Base-by-base conservation (phyloP, 192 early-diverging fungal species). In the Umbelopsis sp. region DNA sequence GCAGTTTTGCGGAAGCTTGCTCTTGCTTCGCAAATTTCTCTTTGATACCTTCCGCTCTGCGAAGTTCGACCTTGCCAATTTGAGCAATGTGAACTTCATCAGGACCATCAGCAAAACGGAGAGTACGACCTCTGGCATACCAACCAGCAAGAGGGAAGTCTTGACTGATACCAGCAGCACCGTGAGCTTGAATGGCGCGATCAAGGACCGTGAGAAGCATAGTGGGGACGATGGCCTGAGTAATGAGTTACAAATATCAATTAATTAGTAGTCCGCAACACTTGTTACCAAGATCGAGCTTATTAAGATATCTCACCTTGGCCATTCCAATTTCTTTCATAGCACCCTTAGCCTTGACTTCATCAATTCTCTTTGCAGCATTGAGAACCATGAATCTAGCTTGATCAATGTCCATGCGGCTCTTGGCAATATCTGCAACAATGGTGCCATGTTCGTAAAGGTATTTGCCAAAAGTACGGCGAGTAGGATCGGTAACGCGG, bases 291-390 rank as follows among this genome's bases (percentile, higher is more conserved):
- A 49, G 47, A 49, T 49, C 47, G 47, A 21, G 20, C 22, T 29
- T 71, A n/a, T 71, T 65, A 47, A 12, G 16, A 45, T 22, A 34
- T 66, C 25, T 59, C 74, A 95, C 92, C 87, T 99, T 98, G 74
- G 95, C 96, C 93, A 98, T 98, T 20, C 93, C 96, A 78, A 99
- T 99, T 70, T 97, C 91, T 65, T 95, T 93, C 80, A 94, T 79
- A 6, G 96, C 96, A 34, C 82, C 82, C 83, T 99, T 99, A 32
- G 96, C 88, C 10, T 93, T 91, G 9, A 86, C 82, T 71, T 86
- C 82, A 82, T 99, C 97, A 50, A 99, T 99, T 83, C 86, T 89
- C 65, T 91, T 89, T 5, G 97, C 97, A 17, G 97, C 96, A 29
- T 88, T 85, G 44, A 97, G 82, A n/a, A 99, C 97, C 41, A 99